Conservation (phyloP, 2,329 filamentous ascomycete genomes). For the Colletotrichum karsti region DNA sequence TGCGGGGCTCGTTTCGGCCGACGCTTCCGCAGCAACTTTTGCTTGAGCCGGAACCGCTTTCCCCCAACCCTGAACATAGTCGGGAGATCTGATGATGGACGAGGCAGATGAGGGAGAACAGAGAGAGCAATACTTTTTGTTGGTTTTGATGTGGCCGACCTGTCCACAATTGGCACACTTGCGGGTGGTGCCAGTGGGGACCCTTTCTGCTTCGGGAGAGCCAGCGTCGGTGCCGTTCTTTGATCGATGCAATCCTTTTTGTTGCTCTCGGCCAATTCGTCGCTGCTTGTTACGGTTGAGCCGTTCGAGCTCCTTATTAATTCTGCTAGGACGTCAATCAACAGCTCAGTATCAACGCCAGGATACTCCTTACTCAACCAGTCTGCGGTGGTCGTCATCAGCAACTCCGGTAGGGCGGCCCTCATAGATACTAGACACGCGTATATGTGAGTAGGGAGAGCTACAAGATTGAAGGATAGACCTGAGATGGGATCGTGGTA, state of each 20-base stretch:
- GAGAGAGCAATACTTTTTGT: conserved; percentile 82
- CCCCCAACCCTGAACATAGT: conserved; percentile 27
- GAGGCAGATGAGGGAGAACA: conserved; percentile 36
- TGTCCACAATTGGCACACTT: conserved; percentile 99
- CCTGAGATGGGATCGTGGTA: conserved; percentile 13
- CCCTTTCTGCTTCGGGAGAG: conserved; percentile 63
- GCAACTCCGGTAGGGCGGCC: conserved; percentile 28
- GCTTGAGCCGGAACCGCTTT: conserved; percentile 19
- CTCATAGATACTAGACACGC: conserved; percentile 31
- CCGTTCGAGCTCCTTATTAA: conserved; percentile 80
- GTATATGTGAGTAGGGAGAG: conserved; percentile 29
- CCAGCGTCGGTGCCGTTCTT: conserved; percentile 47
- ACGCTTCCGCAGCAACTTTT: conserved; percentile 12
- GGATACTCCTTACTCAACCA: conserved; percentile 28
- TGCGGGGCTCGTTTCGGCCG: conserved; percentile 23
- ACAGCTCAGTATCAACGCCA: conserved; percentile 19
- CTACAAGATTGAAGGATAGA: conserved; percentile 24
- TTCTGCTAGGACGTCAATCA: conserved; percentile 50
- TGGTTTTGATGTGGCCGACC: conserved; percentile 98
- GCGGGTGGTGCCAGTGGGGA: conserved; percentile 73
- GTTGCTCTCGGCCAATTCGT: conserved; percentile 88
- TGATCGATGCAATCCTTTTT: conserved; percentile 70
- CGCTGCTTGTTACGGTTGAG: conserved; percentile 93
- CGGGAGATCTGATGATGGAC: conserved; percentile 9
- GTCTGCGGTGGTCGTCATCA: conserved; percentile 28